Conservation (phyloP, 1,284 basidiomycete genomes). For the Sphaerobolus stellatus region DNA sequence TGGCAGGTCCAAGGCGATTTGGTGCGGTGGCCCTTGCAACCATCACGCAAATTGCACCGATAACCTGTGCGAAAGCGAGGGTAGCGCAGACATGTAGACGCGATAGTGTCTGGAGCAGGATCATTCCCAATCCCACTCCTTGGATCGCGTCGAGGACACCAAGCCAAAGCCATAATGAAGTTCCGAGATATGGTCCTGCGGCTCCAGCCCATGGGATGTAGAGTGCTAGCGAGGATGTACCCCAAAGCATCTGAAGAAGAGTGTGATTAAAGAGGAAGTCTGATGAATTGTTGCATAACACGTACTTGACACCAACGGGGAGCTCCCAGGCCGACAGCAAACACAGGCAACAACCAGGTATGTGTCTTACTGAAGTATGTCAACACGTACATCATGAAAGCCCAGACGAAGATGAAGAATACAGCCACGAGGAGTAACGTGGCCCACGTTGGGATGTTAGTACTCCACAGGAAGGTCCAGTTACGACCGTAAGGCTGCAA, state of each 20-base stretch:
- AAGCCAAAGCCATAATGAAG: conserved; percentile 90
- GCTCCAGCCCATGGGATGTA: conserved; percentile 90
- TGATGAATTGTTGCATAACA: conserved; percentile 8
- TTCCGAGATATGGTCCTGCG: conserved; percentile 82
- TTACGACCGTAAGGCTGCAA: conserved; percentile 83
- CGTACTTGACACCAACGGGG: conserved; percentile 88
- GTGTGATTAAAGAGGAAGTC: conserved; percentile 1
- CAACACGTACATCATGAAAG: conserved; percentile 66
- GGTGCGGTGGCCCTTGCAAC: conserved; percentile 83
- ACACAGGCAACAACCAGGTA: conserved; percentile 90
- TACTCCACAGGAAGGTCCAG: conserved; percentile 90
- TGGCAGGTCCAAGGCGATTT: conserved; percentile 78
- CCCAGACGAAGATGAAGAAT: conserved; percentile 90
- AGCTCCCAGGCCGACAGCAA: conserved; percentile 88
- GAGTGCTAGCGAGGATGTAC: conserved; percentile 80
- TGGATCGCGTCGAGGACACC: conserved; percentile 91
- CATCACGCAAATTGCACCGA: conserved; percentile 82
- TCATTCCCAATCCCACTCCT: conserved; percentile 92
- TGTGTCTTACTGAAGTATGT: conserved; percentile 89
- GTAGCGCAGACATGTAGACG: conserved; percentile 91
- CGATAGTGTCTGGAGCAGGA: conserved; percentile 88
- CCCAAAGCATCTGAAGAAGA: conserved; percentile 70
- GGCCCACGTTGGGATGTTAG: conserved; percentile 79
- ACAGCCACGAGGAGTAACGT: conserved; percentile 74
- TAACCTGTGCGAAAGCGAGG: conserved; percentile 81